Base-by-base conservation (phyloP, 208 protist species). In the Wallacemonas sp. region DNA sequence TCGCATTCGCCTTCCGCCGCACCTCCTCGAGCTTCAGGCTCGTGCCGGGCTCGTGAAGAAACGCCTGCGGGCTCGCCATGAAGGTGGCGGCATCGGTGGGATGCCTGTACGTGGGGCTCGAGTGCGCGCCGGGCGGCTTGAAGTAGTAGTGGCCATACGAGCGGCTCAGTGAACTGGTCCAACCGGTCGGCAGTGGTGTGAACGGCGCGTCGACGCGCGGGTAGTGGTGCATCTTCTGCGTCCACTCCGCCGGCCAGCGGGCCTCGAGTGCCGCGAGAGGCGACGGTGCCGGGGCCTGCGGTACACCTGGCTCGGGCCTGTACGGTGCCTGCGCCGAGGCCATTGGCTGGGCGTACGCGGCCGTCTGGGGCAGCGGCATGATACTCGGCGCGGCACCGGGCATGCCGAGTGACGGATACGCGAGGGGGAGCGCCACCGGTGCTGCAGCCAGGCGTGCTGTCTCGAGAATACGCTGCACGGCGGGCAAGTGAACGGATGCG, bases 101-200 rank as follows among this genome's bases (percentile, higher is more conserved):
- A 28, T 95, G 90, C 44, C 65, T 77, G 70, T 87, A 89, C 12
- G 82, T 89, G 0, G 81, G 61, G 26, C 69, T 61, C 26, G 14
- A 22, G 25, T 7, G 45, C 3, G 28, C 29, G 46, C 44, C 31
- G 2, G 61, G 69, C 23, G 63, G 61, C 72, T 76, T 84, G 67
- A 86, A 95, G 79, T 78, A 84, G 79, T 96, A 96, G 54, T 85
- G 76, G 0, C 90, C 90, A 55, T 77, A 79, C 4, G 74, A 72
- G 33, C 85, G 80, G 46, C 74, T 87, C 7, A 85, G 41, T 1
- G 77, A 54, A 28, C 63, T 69, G 1, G 73, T 80, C 83, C 85
- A 96, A 39, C 83, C 86, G 29, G 72, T 75, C 0, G 90, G 90
- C 12, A 93, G 71, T 2, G 87, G 70, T 2, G 66, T 66, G 72